These are phyloP conservation scores for Yarrowia galli DNA, from an alignment of 1,139 yeast species.

Conservation along the genomic window DNA sequence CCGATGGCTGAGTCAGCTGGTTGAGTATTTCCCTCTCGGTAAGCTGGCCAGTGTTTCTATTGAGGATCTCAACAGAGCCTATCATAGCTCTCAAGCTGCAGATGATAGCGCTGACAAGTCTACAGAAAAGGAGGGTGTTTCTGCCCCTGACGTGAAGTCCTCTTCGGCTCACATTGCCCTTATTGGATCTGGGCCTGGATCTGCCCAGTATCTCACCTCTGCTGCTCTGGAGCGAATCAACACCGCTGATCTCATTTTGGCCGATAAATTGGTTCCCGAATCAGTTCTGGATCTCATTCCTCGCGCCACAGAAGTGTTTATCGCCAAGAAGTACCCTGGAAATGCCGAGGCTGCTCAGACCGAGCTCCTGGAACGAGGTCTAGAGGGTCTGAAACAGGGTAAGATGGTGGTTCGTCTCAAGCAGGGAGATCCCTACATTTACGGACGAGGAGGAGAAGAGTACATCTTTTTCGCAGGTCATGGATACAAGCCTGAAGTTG, in stretches of 20 bases:
- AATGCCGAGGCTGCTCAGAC: constrained; percentile 94
- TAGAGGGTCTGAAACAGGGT: constrained; percentile 68
- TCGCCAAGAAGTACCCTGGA: constrained; percentile 95
- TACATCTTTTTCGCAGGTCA: constrained; percentile 67
- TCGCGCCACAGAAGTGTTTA: constrained; percentile 71
- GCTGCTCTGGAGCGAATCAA: constrained; percentile 86
- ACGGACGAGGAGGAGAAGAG: constrained; percentile 98
- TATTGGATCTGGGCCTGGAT: constrained; percentile 96
- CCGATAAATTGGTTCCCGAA: constrained; percentile 93
- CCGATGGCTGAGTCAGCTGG: constrained; percentile 88
- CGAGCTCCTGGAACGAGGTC: constrained; percentile 75
- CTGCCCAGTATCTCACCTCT: constrained; percentile 77
- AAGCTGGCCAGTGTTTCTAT: constrained; percentile 65
- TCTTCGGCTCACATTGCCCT: constrained; percentile 60
- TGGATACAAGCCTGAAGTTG: constrained; percentile 74
- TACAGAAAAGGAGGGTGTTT: background rate
- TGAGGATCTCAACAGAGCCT: constrained; percentile 61
- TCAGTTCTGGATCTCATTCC: constrained; percentile 86
- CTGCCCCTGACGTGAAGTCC: background rate
- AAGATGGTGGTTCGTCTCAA: constrained; percentile 84
- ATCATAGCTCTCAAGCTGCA: constrained; percentile 43
- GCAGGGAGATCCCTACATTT: constrained; percentile 97
- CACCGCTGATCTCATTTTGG: constrained; percentile 81
- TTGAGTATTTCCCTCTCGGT: constrained; percentile 85
- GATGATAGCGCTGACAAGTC: too few relatives aligned